A percentile compares a stretch with the other conserved stretches of the same genome.
These are phyloP conservation scores for Scenedesmus sp. DNA, from an alignment of 163 green algal species.

Conservation along the genomic window DNA sequence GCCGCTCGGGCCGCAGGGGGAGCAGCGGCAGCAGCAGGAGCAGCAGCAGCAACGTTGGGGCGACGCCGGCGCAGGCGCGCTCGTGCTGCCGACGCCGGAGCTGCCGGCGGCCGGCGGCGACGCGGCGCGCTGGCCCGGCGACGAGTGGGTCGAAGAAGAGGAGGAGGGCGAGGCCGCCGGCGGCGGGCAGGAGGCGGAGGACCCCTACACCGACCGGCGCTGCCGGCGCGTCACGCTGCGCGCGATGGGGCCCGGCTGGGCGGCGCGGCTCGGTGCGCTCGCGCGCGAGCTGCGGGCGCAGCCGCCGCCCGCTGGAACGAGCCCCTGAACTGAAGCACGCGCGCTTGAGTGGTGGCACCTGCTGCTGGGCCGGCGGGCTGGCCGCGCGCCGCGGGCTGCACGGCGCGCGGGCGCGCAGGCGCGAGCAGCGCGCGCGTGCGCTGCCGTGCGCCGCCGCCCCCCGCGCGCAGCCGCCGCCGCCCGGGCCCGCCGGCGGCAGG, in stretches of 20 bases:
- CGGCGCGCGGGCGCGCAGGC: no score
- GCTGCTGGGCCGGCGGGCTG: no score
- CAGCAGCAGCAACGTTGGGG: neutral
- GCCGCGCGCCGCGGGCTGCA: no score
- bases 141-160: neutral
- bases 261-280: neutral
- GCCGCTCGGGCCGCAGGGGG: neutral
- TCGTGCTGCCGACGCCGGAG: neutral
- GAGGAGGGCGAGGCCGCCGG: conserved; percentile 27
- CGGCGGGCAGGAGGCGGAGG: conserved; percentile 32
- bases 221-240: conserved; percentile 24
- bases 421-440: no score
- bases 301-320: no score
- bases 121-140: neutral
- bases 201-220: conserved; percentile 28
- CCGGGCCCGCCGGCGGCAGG: no score
- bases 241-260: conserved; percentile 20
- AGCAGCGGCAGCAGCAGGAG: conserved; percentile 35
- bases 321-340: no score
- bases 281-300: neutral
- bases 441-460: no score
- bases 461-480: no score
- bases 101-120: no score
- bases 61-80: no score
- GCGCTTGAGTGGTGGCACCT: no score